These are phyloP conservation scores for Rhododendron mucronatum DNA, from an alignment of 148 eudicot genomes.

Conservation along the genomic window DNA sequence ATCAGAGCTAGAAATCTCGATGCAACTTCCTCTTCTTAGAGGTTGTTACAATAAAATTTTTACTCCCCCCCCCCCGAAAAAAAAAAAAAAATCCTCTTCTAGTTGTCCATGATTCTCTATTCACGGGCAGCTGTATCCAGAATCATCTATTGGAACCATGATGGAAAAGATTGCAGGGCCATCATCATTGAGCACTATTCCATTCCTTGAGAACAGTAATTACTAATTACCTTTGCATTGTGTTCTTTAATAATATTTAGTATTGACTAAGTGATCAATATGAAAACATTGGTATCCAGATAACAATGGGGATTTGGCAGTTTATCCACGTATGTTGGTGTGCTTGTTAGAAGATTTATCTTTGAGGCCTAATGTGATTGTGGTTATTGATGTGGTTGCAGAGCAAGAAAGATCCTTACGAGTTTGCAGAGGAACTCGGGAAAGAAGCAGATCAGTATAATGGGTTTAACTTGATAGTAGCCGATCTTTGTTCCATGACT, in stretches of 20 bases:
- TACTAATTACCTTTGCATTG: background rate
- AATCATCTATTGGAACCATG: background rate
- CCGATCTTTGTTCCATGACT: conserved; percentile 49
- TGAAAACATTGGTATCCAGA: background rate
- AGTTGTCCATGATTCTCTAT: background rate
- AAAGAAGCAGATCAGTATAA: conserved; percentile 56
- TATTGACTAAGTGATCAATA: background rate
- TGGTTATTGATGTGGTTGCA: conserved; percentile 21
- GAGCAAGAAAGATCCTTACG: conserved; percentile 56
- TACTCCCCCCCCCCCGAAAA: too few species aligned
- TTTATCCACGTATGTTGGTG: background rate
- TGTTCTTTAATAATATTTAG: background rate
- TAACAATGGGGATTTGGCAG: background rate
- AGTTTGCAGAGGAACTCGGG: conserved; percentile 57
- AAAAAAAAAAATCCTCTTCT: background rate
- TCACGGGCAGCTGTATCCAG: background rate
- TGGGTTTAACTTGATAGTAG: conserved; percentile 69
- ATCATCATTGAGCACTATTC: background rate
- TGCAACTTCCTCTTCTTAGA: too few species aligned
- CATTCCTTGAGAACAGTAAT: background rate
- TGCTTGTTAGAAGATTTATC: background rate
- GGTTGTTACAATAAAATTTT: too few species aligned
- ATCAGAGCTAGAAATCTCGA: background rate
- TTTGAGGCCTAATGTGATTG: background rate
- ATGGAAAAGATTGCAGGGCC: background rate